These are phyloP conservation scores for Diutina ranongensis DNA, from an alignment of 1,139 yeast species.

Conservation along the genomic window DNA sequence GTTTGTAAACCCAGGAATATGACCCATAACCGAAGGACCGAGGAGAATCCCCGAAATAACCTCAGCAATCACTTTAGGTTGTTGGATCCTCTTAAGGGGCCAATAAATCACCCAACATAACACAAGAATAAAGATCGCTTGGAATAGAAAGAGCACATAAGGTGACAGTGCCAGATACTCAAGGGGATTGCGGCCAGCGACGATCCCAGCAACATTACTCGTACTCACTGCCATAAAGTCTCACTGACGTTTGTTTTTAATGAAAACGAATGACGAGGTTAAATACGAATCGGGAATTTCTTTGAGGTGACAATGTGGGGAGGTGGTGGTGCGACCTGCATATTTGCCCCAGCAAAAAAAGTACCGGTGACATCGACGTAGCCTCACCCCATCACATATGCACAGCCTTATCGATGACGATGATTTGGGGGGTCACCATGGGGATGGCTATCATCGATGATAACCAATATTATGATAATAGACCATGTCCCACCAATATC, in stretches of 20 bases:
- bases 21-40: constrained; percentile 64
- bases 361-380: no score
- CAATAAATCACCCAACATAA: constrained; percentile 44
- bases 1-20: constrained; percentile 50
- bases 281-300: no score
- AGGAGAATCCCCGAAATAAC: constrained; percentile 63
- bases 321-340: no score
- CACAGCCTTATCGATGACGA: no score
- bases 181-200: constrained; percentile 62
- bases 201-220: constrained; percentile 45
- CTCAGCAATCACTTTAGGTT: constrained; percentile 72
- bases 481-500: constrained; percentile 41
- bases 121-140: constrained; percentile 41
- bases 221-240: constrained; percentile 16
- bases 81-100: constrained; percentile 49
- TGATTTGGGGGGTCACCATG: constrained; percentile 25
- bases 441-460: constrained; percentile 95
- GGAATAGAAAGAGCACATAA: constrained; percentile 50
- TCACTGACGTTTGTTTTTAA: no score
- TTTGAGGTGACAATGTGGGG: no score
- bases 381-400: no score
- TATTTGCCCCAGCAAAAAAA: no score
- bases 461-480: constrained; percentile 43
- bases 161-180: constrained; percentile 45
- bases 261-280: no score